A percentile compares a stretch with the other conserved stretches of the same genome.
phyloP scores from a whole-genome alignment of 2,329 filamentous ascomycete genomes.

The Raffaelea albimanens region DNA sequence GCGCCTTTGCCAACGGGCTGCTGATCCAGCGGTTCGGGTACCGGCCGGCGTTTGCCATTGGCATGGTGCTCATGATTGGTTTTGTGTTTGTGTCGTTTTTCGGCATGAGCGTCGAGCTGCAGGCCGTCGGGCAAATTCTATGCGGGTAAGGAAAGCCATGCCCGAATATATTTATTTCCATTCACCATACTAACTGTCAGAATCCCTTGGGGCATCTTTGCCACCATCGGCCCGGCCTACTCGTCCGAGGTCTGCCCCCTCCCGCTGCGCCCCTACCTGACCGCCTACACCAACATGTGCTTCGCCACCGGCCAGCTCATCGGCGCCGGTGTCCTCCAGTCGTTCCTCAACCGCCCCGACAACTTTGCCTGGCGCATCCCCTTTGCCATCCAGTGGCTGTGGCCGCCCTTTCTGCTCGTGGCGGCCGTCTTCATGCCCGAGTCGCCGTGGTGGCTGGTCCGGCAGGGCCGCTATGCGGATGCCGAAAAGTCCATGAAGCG shows the following conservation, averaged over 20 bases:
- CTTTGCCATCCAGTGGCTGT: constrained; percentile 33
- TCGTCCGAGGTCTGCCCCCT: constrained; percentile 33
- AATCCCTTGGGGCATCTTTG: constrained; percentile 35
- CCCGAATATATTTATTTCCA: too few relatives aligned
- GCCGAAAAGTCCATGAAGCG: constrained; percentile 28
- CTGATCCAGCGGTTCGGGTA: constrained; percentile 41
- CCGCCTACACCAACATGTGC: constrained; percentile 34
- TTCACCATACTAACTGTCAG: background rate
- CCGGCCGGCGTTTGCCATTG: constrained; percentile 37
- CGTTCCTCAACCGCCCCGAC: constrained; percentile 12
- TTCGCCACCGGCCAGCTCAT: constrained; percentile 25
- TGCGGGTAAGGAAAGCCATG: constrained; percentile 1
- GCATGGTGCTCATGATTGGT: constrained; percentile 33
- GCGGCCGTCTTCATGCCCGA: constrained; percentile 14
- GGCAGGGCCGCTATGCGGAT: constrained; percentile 29
- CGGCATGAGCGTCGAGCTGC: constrained; percentile 32
- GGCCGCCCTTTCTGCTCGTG: constrained; percentile 23
- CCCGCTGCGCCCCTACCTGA: constrained; percentile 31
- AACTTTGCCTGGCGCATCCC: constrained; percentile 23
- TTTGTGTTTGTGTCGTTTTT: constrained; percentile 48
- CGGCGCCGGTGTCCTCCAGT: constrained; percentile 16
- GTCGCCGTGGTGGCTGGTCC: constrained; percentile 32
- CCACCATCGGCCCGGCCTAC: constrained; percentile 32
- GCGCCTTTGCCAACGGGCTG: constrained; percentile 43
- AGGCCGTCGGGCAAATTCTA: constrained; percentile 40